Base-by-base conservation (phyloP, 495 filamentous ascomycete genomes). In the Podospora australis region DNA sequence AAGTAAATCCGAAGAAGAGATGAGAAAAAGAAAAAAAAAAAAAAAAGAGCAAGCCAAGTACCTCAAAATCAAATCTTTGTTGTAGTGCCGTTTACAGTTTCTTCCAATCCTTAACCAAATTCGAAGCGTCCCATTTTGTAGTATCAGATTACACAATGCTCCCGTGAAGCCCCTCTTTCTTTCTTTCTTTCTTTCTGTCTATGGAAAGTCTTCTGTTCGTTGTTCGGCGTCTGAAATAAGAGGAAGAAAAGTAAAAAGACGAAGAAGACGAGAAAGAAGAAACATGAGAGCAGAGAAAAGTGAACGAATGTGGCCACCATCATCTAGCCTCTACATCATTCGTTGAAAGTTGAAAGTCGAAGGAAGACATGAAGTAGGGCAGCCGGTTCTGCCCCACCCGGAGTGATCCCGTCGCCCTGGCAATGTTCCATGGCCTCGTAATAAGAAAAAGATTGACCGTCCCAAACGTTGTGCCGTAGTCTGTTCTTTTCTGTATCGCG, bases 91-190 rank as follows among this genome's bases (percentile, higher is more conserved):
- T 47, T 48, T 52, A 50, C 54, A 54, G 39, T 29, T 52, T 23
- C 34, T 42, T 41, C 47, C 44, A 38, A 45, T 38, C 53, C 57
- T 43, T 52, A 57, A 48, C 57, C 54, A 52, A 55, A 46, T 44
- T 51, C 22, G 50, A 40, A 32, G 40, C 24, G 49, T 56, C 42
- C 50, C 54, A 53, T 64, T 67, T 63, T 43, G 40, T 56, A 59
- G 48, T 63, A 57, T 66, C 65, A 62, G 66, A 63, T 68, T 68
- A 68, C 64, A 64, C 58, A 58, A 58, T 64, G 57, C 62, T 63
- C 56, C 65, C 64, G 62, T 56, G 54, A 58, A 62, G 13, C 28
- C 53, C 48, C 22, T 36, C 7, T 8, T 36, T 36, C 34, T 36
- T 16, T 36, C 34, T 36, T n/a, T 7, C 23, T 43, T 28, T 40